Base-by-base conservation (phyloP, 1,284 basidiomycete species). In the Microbotryum scabiosae region DNA sequence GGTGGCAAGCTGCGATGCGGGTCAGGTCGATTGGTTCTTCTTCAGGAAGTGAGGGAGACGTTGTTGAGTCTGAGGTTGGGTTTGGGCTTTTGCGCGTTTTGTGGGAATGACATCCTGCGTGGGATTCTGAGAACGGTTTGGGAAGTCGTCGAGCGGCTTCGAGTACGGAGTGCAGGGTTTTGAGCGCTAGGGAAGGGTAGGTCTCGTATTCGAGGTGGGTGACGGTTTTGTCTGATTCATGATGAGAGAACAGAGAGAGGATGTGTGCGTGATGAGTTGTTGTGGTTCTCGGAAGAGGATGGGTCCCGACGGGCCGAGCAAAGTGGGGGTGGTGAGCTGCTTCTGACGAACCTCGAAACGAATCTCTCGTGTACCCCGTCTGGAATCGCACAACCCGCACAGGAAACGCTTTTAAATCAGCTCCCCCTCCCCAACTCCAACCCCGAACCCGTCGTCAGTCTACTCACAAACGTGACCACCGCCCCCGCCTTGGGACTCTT, bases 151-250 rank as follows among this genome's bases (percentile, higher is more conserved):
- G 50, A 18, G 55, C 63, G 25, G 63, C 60, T 32, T 46, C 23
- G n/a, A 61, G 57, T 46, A 66, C 36, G 3, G 36, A 23, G 25
- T 28, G 47, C 18, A 90, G 83, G 7, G 87, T 89, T 74, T 85
- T 88, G 69, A 91, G 82, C 1, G 89, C 88, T 23, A 91, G 78
- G 66, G 84, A 84, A 64, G 84, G 85, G 76, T 92, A 92, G 8
- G 87, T 86, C 74, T 77, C 76, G 70, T 90, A 91, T 72, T 89
- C 87, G 41, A 91, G 78, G 51, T 81, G 81, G 25, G 81, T 83
- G 36, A 91, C 87, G 12, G 75, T 72, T 68, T 85, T 87, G 57
- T 85, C 88, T 90, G 70, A 3, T 16, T 21, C 41, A 36, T 44
- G 21, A 20, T 12, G 16, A 21, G 43, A 51, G n/a, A 44, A 41